Conservation (phyloP, 129 eudicot genomes). For the Solidago caesia region DNA sequence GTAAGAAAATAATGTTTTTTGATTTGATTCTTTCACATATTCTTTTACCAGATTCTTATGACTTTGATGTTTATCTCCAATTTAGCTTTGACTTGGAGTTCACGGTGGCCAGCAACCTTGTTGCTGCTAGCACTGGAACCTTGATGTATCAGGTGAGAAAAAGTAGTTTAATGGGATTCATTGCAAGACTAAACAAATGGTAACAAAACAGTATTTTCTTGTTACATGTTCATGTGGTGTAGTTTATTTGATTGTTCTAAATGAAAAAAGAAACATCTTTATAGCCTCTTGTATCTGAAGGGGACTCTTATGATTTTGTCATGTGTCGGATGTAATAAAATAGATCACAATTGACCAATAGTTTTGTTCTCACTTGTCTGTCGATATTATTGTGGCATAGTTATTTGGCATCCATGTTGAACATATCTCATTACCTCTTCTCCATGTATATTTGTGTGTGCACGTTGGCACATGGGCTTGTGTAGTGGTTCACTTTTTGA, state of each 20-base stretch:
- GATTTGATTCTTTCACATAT: conserved; percentile 16
- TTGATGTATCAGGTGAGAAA: conserved; percentile 86
- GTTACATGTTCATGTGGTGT: conserved; percentile 6
- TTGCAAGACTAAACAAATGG: conserved; percentile 13
- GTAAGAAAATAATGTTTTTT: conserved; percentile 41
- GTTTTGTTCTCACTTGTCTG: not conserved
- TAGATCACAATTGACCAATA: conserved; percentile 7
- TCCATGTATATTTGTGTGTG: not conserved
- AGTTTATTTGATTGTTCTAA: not conserved
- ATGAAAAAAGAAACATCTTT: conserved; percentile 4
- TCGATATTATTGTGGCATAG: not conserved
- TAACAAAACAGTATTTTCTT: not conserved
- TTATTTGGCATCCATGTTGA: conserved; percentile 4
- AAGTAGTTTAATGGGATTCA: conserved; percentile 15
- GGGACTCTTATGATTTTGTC: conserved; percentile 10
- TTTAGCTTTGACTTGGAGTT: conserved; percentile 88
- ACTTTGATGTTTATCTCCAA: conserved; percentile 18
- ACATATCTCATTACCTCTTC: not conserved
- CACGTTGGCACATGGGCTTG: not conserved
- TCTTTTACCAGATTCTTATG: not conserved
- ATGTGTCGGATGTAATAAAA: conserved; percentile 11
- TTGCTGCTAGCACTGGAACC: conserved; percentile 90
- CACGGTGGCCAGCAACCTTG: conserved; percentile 80
- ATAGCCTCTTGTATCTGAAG: conserved; percentile 2
- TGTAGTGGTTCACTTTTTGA: not conserved